These are phyloP conservation scores for Debaryomyces hansenii DNA, from an alignment of 805 yeast genomes.

Conservation along the genomic window DNA sequence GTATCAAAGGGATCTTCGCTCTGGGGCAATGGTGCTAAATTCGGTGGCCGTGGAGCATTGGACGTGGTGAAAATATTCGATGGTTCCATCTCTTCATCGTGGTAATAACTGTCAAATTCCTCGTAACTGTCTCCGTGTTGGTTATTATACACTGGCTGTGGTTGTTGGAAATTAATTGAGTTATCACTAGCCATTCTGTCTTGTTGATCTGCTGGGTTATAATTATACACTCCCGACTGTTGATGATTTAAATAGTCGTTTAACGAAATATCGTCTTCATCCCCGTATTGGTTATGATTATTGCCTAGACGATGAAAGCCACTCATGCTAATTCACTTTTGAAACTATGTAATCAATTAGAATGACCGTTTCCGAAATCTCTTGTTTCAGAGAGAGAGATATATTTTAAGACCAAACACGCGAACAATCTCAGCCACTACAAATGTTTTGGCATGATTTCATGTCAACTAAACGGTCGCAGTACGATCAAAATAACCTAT, in stretches of 20 bases:
- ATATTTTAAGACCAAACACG: background rate
- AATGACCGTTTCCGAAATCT: background rate
- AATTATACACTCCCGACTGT: conserved; percentile 18
- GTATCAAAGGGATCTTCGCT: conserved; percentile 14
- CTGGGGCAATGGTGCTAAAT: conserved; percentile 13
- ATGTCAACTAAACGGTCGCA: too few relatives aligned
- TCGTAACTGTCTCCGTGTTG: conserved; percentile 17
- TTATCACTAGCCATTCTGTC: conserved; percentile 12
- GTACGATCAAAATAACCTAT: too few relatives aligned
- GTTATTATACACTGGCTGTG: conserved; percentile 21
- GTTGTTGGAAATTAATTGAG: conserved; percentile 29
- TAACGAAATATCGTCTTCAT: conserved; percentile 5
- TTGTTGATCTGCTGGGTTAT: conserved; percentile 4
- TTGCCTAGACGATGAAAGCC: conserved; percentile 1
- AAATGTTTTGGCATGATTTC: background rate
- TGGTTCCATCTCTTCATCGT: conserved; percentile 20
- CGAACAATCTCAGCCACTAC: background rate
- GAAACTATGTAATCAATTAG: background rate
- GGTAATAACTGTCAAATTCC: conserved; percentile 21
- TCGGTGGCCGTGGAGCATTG: conserved; percentile 10
- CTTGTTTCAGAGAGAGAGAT: background rate
- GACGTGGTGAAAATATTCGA: conserved; percentile 26
- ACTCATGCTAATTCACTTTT: conserved; percentile 2
- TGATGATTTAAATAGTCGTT: conserved; percentile 10
- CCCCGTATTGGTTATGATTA: background rate